Evolutionary conservation across 169 alveolate genomes (phyloP).

Genomic region (Cryptosporidium viatorum): DNA sequence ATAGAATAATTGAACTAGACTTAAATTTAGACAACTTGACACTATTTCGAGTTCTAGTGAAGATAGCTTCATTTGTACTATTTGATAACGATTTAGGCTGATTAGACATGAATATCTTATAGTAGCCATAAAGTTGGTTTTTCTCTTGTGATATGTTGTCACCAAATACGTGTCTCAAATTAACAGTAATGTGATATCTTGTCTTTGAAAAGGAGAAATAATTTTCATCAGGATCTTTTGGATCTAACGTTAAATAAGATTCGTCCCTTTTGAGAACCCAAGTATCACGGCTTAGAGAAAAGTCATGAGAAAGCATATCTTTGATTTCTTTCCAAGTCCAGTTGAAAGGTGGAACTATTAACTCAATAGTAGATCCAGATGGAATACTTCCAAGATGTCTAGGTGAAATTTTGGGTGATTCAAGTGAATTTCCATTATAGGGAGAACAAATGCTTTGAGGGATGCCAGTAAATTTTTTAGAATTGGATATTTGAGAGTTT

Average conservation of each 20-base stretch:
- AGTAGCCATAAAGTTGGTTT: neutral
- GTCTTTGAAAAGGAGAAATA: neutral
- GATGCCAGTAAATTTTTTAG: neutral
- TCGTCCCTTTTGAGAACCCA: neutral
- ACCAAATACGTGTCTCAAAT: neutral
- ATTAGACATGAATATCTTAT: neutral
- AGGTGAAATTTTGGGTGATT: neutral
- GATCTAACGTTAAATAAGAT: neutral
- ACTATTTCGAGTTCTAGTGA: neutral
- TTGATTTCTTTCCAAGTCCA: conserved; percentile 44
- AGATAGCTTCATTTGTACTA: neutral
- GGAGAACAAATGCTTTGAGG: neutral
- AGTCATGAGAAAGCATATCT: conserved; percentile 19
- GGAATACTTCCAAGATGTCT: neutral
- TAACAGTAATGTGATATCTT: neutral
- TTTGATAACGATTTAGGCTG: neutral
- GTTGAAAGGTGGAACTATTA: conserved; percentile 14
- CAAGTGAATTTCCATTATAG: neutral
- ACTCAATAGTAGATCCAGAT: conserved; percentile 1
- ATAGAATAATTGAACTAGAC: neutral
- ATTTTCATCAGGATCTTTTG: neutral
- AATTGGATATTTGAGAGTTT: neutral
- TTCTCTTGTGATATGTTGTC: neutral
- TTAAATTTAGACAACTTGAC: neutral
- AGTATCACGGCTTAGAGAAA: neutral